Conservation (phyloP, 1,284 basidiomycete species). For the Boletus holoroseus region DNA sequence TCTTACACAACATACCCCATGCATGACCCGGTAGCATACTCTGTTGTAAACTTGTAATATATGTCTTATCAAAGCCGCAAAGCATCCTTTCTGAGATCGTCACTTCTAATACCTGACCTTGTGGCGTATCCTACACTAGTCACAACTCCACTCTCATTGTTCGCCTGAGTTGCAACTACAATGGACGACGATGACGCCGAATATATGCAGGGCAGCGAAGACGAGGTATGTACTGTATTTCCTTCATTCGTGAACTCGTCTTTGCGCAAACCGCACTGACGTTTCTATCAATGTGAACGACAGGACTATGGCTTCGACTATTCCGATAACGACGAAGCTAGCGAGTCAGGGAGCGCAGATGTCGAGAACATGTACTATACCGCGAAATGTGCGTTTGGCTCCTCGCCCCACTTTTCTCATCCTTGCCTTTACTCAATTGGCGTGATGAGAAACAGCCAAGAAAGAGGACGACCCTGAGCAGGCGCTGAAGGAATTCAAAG, state of each 20-base stretch:
- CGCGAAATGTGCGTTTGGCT: constrained; percentile 73
- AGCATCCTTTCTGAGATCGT: not conserved
- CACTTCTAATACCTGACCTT: not conserved
- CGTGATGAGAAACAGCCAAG: constrained; percentile 54
- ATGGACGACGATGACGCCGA: constrained; percentile 90
- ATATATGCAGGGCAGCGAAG: constrained; percentile 82
- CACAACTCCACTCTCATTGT: constrained; percentile 6
- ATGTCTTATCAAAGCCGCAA: not conserved
- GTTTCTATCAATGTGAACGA: constrained; percentile 6
- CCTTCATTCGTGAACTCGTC: constrained; percentile 3
- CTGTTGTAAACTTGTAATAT: constrained; percentile 17
- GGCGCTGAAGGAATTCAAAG: constrained; percentile 81
- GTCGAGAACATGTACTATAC: constrained; percentile 99
- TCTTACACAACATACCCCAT: constrained; percentile 20
- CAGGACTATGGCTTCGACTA: constrained; percentile 98
- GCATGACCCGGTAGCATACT: constrained; percentile 18
- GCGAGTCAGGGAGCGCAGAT: constrained; percentile 79
- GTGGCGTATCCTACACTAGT: constrained; percentile 5
- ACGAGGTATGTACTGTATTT: constrained; percentile 50
- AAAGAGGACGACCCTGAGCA: constrained; percentile 90
- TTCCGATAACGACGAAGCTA: constrained; percentile 82
- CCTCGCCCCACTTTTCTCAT: not conserved
- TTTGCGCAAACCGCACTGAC: constrained; percentile 2
- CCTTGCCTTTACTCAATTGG: not conserved
- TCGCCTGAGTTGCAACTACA: constrained; percentile 14